Conservation (phyloP, 2,329 filamentous ascomycete species). For the Alternaria panax region DNA sequence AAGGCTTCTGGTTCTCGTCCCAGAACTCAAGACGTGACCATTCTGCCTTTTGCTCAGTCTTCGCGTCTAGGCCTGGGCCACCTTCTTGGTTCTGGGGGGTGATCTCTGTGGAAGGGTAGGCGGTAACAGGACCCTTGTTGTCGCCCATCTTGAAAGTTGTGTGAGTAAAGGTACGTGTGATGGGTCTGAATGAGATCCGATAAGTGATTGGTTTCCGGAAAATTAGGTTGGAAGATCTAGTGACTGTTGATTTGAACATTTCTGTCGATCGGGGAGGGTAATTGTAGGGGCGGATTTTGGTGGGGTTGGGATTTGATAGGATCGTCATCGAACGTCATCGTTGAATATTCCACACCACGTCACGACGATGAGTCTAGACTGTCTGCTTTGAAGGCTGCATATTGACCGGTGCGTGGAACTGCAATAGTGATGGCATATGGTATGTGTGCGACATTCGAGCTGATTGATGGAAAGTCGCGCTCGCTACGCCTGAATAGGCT, state of each 20-base stretch:
- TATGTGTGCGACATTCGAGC: not conserved
- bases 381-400: not conserved
- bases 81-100: constrained; percentile 25
- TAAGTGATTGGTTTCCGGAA: not conserved
- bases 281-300: constrained; percentile 7
- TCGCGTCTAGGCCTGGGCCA: constrained; percentile 26
- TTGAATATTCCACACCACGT: constrained; percentile 9
- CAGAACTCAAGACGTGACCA: constrained; percentile 32
- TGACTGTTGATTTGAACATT: not conserved
- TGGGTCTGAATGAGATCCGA: not conserved
- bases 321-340: constrained; percentile 20
- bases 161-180: not conserved
- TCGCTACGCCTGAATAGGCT: not conserved
- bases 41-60: constrained; percentile 25
- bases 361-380: constrained; percentile 8
- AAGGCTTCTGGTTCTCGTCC: constrained; percentile 30
- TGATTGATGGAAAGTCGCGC: not conserved
- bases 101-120: constrained; percentile 29
- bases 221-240: not conserved
- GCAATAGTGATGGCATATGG: not conserved
- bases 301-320: constrained; percentile 11
- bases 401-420: not conserved
- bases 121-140: constrained; percentile 25
- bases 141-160: constrained; percentile 20
- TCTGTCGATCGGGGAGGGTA: not conserved